These are phyloP conservation scores for Cenchrus purpureus DNA, from an alignment of 176 grass and related monocot genomes.

Conservation along the genomic window DNA sequence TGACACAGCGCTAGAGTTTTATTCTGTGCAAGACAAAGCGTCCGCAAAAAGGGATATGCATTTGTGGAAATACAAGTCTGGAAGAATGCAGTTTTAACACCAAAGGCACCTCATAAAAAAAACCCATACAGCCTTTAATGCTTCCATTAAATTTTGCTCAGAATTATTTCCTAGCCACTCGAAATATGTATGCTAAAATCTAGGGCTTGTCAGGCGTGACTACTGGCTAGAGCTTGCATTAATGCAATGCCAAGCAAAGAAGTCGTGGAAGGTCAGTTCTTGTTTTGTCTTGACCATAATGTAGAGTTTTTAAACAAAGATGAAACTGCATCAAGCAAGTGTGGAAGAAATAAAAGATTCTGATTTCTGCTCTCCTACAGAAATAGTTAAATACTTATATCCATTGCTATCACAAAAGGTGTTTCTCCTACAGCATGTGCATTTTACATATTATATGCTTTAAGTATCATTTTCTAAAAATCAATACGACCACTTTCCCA, in stretches of 20 bases:
- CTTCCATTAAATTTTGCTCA: conserved; percentile 38
- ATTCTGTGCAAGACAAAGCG: conserved; percentile 14
- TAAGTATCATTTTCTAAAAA: conserved; percentile 19
- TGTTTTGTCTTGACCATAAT: conserved; percentile 34
- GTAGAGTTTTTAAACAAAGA: conserved; percentile 28
- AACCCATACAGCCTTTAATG: background rate
- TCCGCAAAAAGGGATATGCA: conserved; percentile 18
- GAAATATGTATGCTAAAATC: conserved; percentile 34
- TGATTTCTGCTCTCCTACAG: conserved; percentile 17
- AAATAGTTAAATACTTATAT: conserved; percentile 21
- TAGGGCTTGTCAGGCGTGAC: conserved; percentile 20
- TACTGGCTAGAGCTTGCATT: conserved; percentile 29
- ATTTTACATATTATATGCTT: background rate
- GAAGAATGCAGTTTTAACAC: background rate
- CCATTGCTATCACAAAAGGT: background rate
- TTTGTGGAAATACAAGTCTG: background rate
- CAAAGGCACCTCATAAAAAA: background rate
- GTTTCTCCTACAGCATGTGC: conserved; percentile 8
- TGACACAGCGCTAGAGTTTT: background rate
- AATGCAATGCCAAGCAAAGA: conserved; percentile 10
- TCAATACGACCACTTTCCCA: background rate
- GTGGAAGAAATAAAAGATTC: conserved; percentile 1
- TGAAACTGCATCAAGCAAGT: background rate
- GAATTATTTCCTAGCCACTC: conserved; percentile 6
- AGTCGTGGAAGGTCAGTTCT: conserved; percentile 30